Evolutionary conservation across 768 basidiomycete species (phyloP).

Genomic region (Coprinopsis cinerea): DNA sequence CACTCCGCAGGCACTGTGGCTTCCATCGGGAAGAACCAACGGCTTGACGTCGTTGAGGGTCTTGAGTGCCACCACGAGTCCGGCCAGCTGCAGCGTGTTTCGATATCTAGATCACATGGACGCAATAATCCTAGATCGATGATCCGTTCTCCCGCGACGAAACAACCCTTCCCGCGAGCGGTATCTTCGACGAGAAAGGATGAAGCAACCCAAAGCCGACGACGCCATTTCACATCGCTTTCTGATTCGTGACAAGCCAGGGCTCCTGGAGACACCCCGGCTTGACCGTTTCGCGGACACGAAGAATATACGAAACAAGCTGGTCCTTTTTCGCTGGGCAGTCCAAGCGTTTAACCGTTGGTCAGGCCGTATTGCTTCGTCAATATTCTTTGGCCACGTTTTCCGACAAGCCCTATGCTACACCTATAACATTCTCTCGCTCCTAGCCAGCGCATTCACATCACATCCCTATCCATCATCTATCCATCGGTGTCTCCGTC

Average conservation of each 20-base stretch:
- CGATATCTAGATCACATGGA: conserved; percentile 18
- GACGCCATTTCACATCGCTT: not conserved
- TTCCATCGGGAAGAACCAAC: conserved; percentile 11
- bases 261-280: not conserved
- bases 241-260: not conserved
- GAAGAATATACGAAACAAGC: not conserved
- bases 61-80: not conserved
- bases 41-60: conserved; percentile 21
- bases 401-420: not conserved
- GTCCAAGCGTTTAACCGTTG: too few relatives aligned
- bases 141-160: conserved; percentile 7
- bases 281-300: not conserved
- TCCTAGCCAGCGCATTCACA: not conserved
- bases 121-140: conserved; percentile 21
- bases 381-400: not conserved
- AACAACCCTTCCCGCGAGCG: not conserved
- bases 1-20: conserved; percentile 5
- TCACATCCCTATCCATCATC: too few relatives aligned
- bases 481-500: not conserved
- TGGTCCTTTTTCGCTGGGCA: too few relatives aligned
- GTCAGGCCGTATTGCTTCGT: not conserved
- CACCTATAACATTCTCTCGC: not conserved
- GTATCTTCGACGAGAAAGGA: conserved; percentile 22
- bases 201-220: conserved; percentile 17
- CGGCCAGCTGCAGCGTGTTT: conserved; percentile 13